These are phyloP conservation scores for Cutaneotrichosporon sp. DNA, from an alignment of 1,284 basidiomycete species.

Conservation along the genomic window DNA sequence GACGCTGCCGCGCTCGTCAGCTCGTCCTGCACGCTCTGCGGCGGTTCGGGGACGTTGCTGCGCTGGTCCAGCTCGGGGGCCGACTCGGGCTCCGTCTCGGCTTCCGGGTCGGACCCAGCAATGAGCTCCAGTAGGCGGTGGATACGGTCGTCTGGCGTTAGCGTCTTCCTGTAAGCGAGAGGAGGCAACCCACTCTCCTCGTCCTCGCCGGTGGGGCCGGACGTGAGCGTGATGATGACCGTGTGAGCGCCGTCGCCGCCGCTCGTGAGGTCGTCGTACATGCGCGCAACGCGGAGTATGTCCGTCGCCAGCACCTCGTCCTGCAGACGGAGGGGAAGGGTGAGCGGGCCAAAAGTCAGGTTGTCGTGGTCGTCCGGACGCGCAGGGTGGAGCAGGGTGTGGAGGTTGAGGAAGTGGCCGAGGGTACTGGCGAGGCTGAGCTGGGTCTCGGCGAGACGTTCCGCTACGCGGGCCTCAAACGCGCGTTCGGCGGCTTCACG, in stretches of 20 bases:
- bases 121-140: conserved; percentile 36
- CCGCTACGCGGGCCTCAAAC: conserved; percentile 8
- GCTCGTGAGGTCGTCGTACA: conserved; percentile 34
- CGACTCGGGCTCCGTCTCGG: conserved; percentile 7
- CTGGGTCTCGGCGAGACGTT: conserved; percentile 9
- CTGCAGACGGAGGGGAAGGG: conserved; percentile 37
- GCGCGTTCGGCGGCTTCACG: conserved; percentile 21
- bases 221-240: conserved; percentile 24
- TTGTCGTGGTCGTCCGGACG: conserved; percentile 34
- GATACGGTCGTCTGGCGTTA: conserved; percentile 32
- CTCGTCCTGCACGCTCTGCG: conserved; percentile 5
- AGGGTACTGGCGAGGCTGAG: conserved; percentile 53
- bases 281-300: conserved; percentile 36
- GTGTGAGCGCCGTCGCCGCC: conserved; percentile 28
- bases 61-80: neutral
- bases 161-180: neutral
- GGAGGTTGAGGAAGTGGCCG: conserved; percentile 61
- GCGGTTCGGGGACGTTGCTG: conserved; percentile 7
- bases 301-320: conserved; percentile 44
- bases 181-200: conserved; percentile 33
- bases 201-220: conserved; percentile 29
- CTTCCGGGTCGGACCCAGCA: neutral
- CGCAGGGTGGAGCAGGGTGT: conserved; percentile 53
- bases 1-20: neutral
- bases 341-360: conserved; percentile 46